Percentiles rank a stretch among this genome's conserved stretches.
phyloP scores from a whole-genome alignment of 2,329 filamentous ascomycete species.

The Aspergillus sp. region DNA sequence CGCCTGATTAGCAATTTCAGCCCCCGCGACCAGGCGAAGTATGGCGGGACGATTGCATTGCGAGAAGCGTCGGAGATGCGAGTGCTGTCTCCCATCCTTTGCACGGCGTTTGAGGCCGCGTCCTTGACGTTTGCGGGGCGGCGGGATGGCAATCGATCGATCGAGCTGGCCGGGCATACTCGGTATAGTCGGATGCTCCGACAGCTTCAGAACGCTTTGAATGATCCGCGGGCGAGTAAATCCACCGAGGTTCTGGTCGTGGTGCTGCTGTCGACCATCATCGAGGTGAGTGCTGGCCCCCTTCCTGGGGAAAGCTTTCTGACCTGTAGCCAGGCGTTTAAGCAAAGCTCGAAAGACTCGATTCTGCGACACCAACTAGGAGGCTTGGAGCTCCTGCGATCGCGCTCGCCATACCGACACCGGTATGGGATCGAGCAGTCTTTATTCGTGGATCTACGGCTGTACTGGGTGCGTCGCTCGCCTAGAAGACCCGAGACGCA shows the following conservation, averaged over 20 bases:
- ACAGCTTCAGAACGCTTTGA: conserved; percentile 18
- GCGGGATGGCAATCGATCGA: conserved; percentile 16
- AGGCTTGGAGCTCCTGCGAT: conserved; percentile 20
- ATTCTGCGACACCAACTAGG: conserved; percentile 26
- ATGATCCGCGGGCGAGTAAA: conserved; percentile 16
- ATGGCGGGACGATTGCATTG: conserved; percentile 21
- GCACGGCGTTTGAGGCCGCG: conserved; percentile 23
- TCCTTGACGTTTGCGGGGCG: conserved; percentile 23
- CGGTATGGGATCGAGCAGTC: conserved; percentile 25
- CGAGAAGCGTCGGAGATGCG: conserved; percentile 24
- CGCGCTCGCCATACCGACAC: conserved; percentile 25
- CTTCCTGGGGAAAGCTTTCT: neutral
- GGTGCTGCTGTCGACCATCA: conserved; percentile 24
- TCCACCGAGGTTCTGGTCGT: conserved; percentile 24
- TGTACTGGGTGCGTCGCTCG: conserved; percentile 30
- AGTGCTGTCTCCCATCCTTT: conserved; percentile 23
- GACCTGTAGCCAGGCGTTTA: conserved; percentile 20
- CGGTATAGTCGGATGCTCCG: conserved; percentile 20
- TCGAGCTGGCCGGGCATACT: conserved; percentile 20
- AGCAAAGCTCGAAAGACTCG: conserved; percentile 24
- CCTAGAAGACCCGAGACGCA: no score
- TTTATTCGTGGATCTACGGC: conserved; percentile 25
- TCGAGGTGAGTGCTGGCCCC: conserved; percentile 16
- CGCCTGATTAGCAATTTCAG: conserved; percentile 24
- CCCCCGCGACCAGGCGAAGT: conserved; percentile 12